Evolutionary conservation across 768 basidiomycete genomes (phyloP), one percentile per base, ranked within the genome.

Genomic region (Piloderma croceum): DNA sequence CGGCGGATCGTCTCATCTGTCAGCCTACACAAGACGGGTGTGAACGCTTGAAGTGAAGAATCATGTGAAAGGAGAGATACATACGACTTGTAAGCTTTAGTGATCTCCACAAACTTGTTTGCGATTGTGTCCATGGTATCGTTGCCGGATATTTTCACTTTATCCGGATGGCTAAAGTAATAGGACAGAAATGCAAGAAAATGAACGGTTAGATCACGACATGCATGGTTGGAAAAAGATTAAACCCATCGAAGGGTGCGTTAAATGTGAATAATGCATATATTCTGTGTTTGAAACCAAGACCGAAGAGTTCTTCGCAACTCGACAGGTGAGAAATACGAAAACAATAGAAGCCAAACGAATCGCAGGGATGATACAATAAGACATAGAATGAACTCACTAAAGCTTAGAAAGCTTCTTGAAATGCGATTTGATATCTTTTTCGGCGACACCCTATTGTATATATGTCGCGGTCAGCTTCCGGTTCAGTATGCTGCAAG

Each of bases 41-140:
- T 39, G 31, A 3, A 37, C 22, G 42, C n/a, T 5, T 44, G 18
- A n/a, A 21, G 23, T 17, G 19, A 40, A 31, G 29, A 18, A 22
- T 18, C 4, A 47, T 11, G 37, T 7, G 11, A 40, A 27, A 4
- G n/a, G 13, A 20, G 17, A 29, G 9, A 1, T 17, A 62, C 84
- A 44, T 42, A 89, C 79, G 94, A 67, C 70, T 99, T 99, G 68
- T 99, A 99, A 3, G 96, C 96, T 60, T 98, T 99, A 6, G 96
- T 98, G 27, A 99, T 70, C 17, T 89, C 77, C 17, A 98, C 89
- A 60, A 96, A 99, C 43, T 79, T 79, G 39, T 81, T 73, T 50
- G 87, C 86, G 23, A 90, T 91, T 5, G 79, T 75, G 56, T 97
- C 94, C 27, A 83, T 69, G 0, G 93, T 97, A 50, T 90, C 69